These are phyloP conservation scores for Dactylellina parvicollis DNA, from an alignment of 2,329 filamentous ascomycete species.

Conservation along the genomic window DNA sequence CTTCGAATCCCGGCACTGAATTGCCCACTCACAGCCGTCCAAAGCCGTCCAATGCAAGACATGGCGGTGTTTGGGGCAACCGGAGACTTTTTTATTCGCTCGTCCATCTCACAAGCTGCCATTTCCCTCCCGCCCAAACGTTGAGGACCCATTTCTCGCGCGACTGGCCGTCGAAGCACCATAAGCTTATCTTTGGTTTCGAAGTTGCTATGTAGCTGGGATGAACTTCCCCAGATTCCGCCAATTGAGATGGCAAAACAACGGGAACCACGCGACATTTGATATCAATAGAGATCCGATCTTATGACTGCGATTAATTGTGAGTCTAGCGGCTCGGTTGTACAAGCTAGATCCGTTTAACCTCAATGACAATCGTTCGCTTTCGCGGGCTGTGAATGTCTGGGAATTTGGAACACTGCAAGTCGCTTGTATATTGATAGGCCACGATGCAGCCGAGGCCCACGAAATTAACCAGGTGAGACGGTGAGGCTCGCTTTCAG, in stretches of 20 bases:
- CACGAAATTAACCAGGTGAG: background rate
- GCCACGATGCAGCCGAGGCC: constrained; percentile 10
- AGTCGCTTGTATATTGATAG: constrained; percentile 46
- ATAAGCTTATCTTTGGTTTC: constrained; percentile 26
- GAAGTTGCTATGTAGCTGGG: constrained; percentile 3
- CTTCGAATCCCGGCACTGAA: background rate
- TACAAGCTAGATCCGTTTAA: constrained; percentile 28
- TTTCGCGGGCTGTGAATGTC: constrained; percentile 17
- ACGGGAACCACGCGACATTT: constrained; percentile 15
- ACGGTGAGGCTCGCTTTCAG: constrained; percentile 6
- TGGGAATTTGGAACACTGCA: constrained; percentile 43
- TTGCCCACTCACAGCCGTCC: constrained; percentile 17
- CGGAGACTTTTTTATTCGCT: constrained; percentile 50
- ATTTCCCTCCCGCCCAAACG: background rate
- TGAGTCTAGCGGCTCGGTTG: constrained; percentile 38
- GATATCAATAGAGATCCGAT: background rate
- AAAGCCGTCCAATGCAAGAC: constrained; percentile 9
- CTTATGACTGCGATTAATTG: background rate
- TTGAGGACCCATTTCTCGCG: background rate
- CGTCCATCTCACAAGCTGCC: constrained; percentile 5
- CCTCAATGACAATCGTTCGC: constrained; percentile 13
- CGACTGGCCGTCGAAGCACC: background rate
- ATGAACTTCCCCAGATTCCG: constrained; percentile 21
- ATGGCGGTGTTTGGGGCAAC: constrained; percentile 28
- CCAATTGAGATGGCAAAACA: constrained; percentile 2